phyloP scores from a whole-genome alignment of 352 stramenopile species.

The Phytophthora citrophthora region DNA sequence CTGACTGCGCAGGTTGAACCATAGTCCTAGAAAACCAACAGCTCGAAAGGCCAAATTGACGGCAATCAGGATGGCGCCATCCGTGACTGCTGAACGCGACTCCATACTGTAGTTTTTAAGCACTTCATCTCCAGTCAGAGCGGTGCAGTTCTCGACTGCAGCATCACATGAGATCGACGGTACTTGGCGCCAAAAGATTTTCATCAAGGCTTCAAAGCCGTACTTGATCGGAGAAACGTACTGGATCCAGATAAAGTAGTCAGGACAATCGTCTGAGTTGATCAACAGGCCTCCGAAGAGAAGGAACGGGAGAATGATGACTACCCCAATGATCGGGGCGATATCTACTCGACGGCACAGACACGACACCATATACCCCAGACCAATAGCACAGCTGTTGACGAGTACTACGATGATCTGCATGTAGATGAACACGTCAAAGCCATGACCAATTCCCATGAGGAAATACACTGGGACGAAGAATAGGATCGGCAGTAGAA shows the following conservation, averaged over 20 bases:
- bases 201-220: conserved; percentile 55
- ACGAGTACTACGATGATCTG: conserved; percentile 49
- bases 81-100: conserved; percentile 9
- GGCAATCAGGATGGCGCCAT: conserved; percentile 25
- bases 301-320: conserved; percentile 48
- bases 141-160: conserved; percentile 31
- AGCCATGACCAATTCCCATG: conserved; percentile 50
- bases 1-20: conserved; percentile 16
- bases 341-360: conserved; percentile 36
- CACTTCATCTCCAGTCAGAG: conserved; percentile 33
- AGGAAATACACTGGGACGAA: conserved; percentile 49
- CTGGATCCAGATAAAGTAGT: conserved; percentile 54
- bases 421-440: conserved; percentile 38
- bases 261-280: conserved; percentile 44
- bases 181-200: conserved; percentile 51
- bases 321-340: conserved; percentile 41
- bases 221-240: conserved; percentile 59
- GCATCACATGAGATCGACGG: conserved; percentile 41
- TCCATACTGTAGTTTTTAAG: conserved; percentile 38
- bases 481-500: conserved; percentile 47
- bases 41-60: conserved; percentile 38
- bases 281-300: conserved; percentile 56
- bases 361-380: conserved; percentile 54
- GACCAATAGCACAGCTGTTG: conserved; percentile 36
- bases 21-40: conserved; percentile 31